phyloP scores from a whole-genome alignment of 2,329 filamentous ascomycete genomes.

The Nemania sp. region DNA sequence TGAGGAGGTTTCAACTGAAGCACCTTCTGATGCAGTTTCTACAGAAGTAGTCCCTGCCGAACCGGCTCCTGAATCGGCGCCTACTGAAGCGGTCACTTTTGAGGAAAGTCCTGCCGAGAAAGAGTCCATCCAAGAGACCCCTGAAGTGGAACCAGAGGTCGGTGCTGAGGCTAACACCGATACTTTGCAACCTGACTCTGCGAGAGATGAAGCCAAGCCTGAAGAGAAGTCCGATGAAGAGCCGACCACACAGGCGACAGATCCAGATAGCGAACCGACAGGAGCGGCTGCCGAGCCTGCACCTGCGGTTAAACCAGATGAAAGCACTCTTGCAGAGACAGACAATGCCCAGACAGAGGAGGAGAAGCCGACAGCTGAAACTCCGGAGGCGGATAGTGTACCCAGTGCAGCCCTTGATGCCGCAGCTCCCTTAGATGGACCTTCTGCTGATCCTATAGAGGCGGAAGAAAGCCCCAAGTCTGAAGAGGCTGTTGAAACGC shows the following conservation, averaged over 20 bases:
- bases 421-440: neutral
- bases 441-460: slow-evolving; percentile 6
- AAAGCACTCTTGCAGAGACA: slow-evolving; percentile 3
- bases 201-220: slow-evolving; percentile 35
- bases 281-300: slow-evolving; percentile 3
- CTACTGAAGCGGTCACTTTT: neutral
- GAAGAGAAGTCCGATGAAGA: slow-evolving; percentile 30
- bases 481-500: slow-evolving; percentile 18
- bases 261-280: neutral
- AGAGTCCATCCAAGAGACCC: neutral
- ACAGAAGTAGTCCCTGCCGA: neutral
- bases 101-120: neutral
- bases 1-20: too few relatives aligned
- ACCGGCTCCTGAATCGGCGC: neutral
- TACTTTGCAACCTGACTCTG: slow-evolving; percentile 14
- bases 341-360: slow-evolving; percentile 17
- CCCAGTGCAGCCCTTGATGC: neutral
- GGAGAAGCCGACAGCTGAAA: slow-evolving; percentile 15
- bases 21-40: neutral
- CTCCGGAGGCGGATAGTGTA: neutral
- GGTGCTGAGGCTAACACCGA: slow-evolving; percentile 1
- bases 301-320: slow-evolving; percentile 6
- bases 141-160: neutral
- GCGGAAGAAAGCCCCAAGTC: slow-evolving; percentile 9
- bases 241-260: neutral